Conservation (phyloP, 192 early-diverging fungal species). For the Funneliformis geosporum region DNA sequence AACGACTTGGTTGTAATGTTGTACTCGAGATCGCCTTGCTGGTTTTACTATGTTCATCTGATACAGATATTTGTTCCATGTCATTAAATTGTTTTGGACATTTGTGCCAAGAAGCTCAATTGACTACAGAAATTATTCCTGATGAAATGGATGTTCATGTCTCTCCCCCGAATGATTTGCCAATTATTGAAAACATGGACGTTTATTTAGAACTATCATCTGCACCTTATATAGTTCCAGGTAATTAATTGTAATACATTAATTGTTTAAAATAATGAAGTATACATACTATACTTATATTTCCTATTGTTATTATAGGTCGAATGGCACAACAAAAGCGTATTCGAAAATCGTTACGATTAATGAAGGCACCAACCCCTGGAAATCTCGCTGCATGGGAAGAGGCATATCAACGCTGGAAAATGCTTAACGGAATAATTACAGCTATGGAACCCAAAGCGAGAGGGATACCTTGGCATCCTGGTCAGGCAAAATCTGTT, state of each 20-base stretch:
- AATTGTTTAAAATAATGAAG: background rate
- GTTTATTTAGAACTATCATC: slow-evolving; percentile 70
- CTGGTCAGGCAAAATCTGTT: background rate
- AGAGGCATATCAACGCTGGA: slow-evolving; percentile 79
- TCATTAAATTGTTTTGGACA: slow-evolving; percentile 68
- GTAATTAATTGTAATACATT: slow-evolving; percentile 29
- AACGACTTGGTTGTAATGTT: slow-evolving; percentile 68
- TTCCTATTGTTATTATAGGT: slow-evolving; percentile 37
- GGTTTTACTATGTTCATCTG: slow-evolving; percentile 73
- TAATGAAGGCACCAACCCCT: slow-evolving; percentile 63
- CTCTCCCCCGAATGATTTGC: slow-evolving; percentile 46
- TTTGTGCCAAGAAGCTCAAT: slow-evolving; percentile 69
- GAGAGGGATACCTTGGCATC: background rate
- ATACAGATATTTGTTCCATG: slow-evolving; percentile 63
- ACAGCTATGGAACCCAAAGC: slow-evolving; percentile 34
- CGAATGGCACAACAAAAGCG: slow-evolving; percentile 79
- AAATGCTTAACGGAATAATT: slow-evolving; percentile 51
- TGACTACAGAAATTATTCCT: slow-evolving; percentile 58
- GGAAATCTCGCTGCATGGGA: slow-evolving; percentile 84
- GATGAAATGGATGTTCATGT: slow-evolving; percentile 16
- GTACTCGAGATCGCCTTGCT: slow-evolving; percentile 75
- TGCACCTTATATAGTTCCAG: slow-evolving; percentile 50
- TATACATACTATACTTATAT: background rate
- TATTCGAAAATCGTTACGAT: slow-evolving; percentile 67
- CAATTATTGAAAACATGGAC: slow-evolving; percentile 69